Percentiles rank a stretch among this genome's conserved stretches.
phyloP scores from a whole-genome alignment of 2,329 filamentous ascomycete species.

The Fusarium odoratissimum region DNA sequence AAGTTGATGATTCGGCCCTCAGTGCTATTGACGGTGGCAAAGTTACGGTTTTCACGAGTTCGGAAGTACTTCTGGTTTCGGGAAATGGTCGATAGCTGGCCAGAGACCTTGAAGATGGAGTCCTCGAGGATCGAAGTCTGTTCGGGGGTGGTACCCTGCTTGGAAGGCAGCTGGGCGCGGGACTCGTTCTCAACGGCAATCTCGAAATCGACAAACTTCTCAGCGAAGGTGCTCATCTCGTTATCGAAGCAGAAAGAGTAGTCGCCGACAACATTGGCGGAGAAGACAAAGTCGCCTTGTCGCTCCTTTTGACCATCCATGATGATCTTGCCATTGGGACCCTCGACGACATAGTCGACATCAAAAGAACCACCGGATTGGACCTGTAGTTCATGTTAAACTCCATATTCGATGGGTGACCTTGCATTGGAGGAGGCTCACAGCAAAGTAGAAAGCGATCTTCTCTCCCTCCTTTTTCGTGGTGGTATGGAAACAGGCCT shows the following conservation, averaged over 20 bases:
- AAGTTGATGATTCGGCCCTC: conserved; percentile 98
- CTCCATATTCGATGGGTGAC: neutral
- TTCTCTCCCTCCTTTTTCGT: conserved; percentile 85
- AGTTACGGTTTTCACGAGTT: conserved; percentile 98
- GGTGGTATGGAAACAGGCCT: conserved; percentile 91
- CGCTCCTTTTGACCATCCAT: conserved; percentile 90
- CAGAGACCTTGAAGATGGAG: conserved; percentile 93
- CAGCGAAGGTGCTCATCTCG: conserved; percentile 96
- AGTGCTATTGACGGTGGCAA: conserved; percentile 96
- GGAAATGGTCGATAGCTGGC: conserved; percentile 91
- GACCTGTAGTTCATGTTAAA: conserved; percentile 67
- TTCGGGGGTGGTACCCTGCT: conserved; percentile 88
- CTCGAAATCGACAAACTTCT: conserved; percentile 98
- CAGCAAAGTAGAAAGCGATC: conserved; percentile 98
- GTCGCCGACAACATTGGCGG: conserved; percentile 85
- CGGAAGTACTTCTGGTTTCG: conserved; percentile 99
- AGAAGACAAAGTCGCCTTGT: conserved; percentile 98
- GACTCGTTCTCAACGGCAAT: conserved; percentile 95
- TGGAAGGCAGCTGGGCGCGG: conserved; percentile 83
- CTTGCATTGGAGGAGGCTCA: conserved; percentile 59
- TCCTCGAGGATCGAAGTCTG: conserved; percentile 91
- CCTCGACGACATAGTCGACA: conserved; percentile 89
- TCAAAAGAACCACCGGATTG: conserved; percentile 99
- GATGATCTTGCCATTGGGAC: conserved; percentile 83
- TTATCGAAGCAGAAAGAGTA: conserved; percentile 99